These are phyloP conservation scores for Apophysomyces trapeziformis DNA, from an alignment of 371 early-diverging fungal genomes.

Conservation along the genomic window DNA sequence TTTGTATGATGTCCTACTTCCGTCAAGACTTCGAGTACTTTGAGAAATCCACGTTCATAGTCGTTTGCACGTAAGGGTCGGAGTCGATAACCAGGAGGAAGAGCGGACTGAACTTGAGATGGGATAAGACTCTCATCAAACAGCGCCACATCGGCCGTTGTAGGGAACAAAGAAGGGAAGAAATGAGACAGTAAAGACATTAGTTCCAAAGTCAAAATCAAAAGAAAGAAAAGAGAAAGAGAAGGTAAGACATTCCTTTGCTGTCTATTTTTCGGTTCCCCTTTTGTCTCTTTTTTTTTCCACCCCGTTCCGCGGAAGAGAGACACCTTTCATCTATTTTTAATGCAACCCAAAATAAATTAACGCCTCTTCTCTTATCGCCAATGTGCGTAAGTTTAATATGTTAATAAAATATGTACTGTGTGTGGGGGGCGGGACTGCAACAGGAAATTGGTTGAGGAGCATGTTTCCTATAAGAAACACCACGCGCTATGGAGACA, in stretches of 20 bases:
- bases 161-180: neutral
- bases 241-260: neutral
- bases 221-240: neutral
- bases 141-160: slow-evolving; percentile 52
- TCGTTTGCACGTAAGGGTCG: slow-evolving; percentile 87
- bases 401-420: too few relatives aligned
- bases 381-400: neutral
- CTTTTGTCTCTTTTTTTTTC: neutral
- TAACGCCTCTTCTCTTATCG: slow-evolving; percentile 1
- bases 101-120: slow-evolving; percentile 65
- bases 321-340: neutral
- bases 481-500: neutral
- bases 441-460: neutral
- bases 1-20: slow-evolving; percentile 75
- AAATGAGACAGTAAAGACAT: neutral
- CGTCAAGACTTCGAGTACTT: slow-evolving; percentile 77
- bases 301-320: slow-evolving; percentile 8
- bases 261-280: neutral
- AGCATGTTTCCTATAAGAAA: neutral
- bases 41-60: slow-evolving; percentile 79
- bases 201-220: neutral
- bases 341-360: slow-evolving; percentile 7
- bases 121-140: slow-evolving; percentile 80
- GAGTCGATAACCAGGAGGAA: slow-evolving; percentile 82
- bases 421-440: too few relatives aligned